Conservation (phyloP, 352 stramenopile species). For the Phytophthora sojae region DNA sequence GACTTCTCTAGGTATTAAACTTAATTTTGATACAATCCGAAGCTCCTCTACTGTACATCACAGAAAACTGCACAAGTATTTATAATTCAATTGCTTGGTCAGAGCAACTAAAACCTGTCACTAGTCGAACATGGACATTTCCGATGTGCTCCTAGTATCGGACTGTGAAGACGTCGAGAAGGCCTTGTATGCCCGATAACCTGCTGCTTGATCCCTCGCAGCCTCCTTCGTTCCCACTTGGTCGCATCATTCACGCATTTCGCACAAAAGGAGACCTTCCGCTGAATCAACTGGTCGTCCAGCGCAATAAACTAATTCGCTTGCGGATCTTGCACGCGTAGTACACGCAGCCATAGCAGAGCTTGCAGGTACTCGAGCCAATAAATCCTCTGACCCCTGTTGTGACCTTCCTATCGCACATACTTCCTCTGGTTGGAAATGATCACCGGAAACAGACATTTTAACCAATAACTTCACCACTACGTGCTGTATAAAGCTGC, state of each 20-base stretch:
- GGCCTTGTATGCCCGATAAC: conserved; percentile 1
- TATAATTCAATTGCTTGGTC: not conserved
- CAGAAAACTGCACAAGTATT: not conserved
- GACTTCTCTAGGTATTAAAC: too few relatives aligned
- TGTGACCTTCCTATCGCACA: conserved; percentile 1
- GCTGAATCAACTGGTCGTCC: not conserved
- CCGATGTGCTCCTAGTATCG: not conserved
- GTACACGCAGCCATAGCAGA: not conserved
- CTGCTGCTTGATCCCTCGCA: not conserved
- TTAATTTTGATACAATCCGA: too few relatives aligned
- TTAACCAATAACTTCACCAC: too few relatives aligned
- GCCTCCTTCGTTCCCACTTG: conserved; percentile 1
- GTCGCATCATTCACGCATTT: conserved; percentile 4
- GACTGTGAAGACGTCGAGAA: conserved; percentile 1
- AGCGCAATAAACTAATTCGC: conserved; percentile 1
- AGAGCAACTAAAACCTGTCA: not conserved
- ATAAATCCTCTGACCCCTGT: not conserved
- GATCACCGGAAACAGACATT: too few relatives aligned
- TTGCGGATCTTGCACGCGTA: not conserved
- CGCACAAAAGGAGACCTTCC: not conserved
- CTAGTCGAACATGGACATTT: not conserved
- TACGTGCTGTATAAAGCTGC: too few relatives aligned
- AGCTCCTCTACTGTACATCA: not conserved
- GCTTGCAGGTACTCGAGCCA: not conserved
- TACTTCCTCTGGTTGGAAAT: too few relatives aligned